Conservation (phyloP, 176 grass and related monocot species). For the Zoysia pacifica region DNA sequence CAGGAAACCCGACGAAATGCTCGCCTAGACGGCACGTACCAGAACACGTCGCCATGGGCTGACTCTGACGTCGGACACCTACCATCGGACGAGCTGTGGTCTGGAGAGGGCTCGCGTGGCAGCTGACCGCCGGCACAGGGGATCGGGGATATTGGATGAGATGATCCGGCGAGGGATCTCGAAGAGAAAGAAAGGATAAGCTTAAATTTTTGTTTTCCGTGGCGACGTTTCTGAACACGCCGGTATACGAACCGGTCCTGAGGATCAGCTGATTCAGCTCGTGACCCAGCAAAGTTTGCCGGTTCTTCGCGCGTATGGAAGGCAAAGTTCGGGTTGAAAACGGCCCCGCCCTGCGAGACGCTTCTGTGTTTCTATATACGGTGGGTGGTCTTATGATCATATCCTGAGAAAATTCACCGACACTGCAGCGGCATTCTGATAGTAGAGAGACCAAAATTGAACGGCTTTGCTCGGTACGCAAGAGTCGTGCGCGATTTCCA, state of each 20-base stretch:
- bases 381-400: not conserved
- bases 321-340: not conserved
- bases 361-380: not conserved
- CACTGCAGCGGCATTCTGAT: not conserved
- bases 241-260: not conserved
- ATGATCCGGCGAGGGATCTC: not conserved
- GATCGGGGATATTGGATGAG: not conserved
- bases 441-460: too few relatives aligned
- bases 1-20: not conserved
- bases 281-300: constrained; percentile 2
- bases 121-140: not conserved
- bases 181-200: not conserved
- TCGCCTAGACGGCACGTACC: constrained; percentile 10
- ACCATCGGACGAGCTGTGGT: not conserved
- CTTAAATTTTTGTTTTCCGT: not conserved
- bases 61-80: not conserved
- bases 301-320: not conserved
- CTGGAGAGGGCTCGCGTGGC: not conserved
- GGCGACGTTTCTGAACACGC: not conserved
- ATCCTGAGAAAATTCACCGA: not conserved
- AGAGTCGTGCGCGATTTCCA: not conserved
- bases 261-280: not conserved
- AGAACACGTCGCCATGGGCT: not conserved
- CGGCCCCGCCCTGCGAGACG: not conserved
- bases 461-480: not conserved